Evolutionary conservation across 1,284 basidiomycete species (phyloP), one percentile per base, ranked within the genome.

Genomic region (Sanghuangporus weigelae): DNA sequence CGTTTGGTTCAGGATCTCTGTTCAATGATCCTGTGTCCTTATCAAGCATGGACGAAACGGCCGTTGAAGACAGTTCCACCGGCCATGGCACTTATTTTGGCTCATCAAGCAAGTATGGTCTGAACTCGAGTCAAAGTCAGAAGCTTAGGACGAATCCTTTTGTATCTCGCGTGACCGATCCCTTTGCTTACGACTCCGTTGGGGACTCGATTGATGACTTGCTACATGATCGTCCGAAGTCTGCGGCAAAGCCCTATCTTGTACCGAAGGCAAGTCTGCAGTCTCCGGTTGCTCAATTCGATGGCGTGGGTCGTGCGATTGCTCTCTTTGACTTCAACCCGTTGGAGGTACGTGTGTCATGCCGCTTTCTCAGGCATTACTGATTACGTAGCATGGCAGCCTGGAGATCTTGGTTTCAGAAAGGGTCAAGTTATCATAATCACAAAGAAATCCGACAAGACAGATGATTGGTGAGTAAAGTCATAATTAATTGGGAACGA

Each of bases 391-490:
- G 31, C 38, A 61, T 64, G 26, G 3, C 21, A 93, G 88, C 69
- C 78, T 11, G 93, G 91, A 1, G 95, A 97, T 75, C 73, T 97
- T 49, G 88, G 89, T 0, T 92, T 97, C 73, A 80, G 77, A n/a
- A 93, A 90, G 73, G 93, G 93, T 0, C 88, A 96, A 67, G 82
- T 95, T 16, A 88, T 97, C 62, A 81, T 78, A 10, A 81, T 96
- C 16, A 84, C 86, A 19, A 81, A 89, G 72, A 90, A 85, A 76
- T 93, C 86, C 65, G 82, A 87, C 46, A 91, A 83, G 49, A 85
- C 79, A 19, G 87, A 93, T 71, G 89, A 93, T 67, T 95, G 93
- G 93, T 89, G 69, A 64, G 79, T 72, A 4, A 58, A 26, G 16
- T 42, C 21, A 23, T 51, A 56, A 5, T 26, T n/a, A 19, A 39